Base-by-base conservation (phyloP, 345 rosid genomes). In the Salix caprea region DNA sequence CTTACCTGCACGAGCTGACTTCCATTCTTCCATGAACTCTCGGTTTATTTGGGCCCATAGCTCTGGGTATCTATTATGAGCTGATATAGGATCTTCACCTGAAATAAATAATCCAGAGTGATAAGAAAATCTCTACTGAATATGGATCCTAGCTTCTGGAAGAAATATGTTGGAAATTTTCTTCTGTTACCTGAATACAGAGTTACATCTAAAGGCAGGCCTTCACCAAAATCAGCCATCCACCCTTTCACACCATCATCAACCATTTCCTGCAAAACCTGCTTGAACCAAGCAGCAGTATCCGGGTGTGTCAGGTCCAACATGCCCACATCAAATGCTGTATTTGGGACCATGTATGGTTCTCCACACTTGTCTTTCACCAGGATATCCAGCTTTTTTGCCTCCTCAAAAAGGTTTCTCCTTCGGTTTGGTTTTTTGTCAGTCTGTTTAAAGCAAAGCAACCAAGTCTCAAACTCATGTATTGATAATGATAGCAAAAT, bases 151-250 rank as follows among this genome's bases (percentile, higher is more conserved):
- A 19, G 64, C 64, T 7, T 10, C 13, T 3, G 19, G 65, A 19
- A 60, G 23, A 60, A 11, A 19, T 12, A n/a, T 10, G 23, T 60
- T 23, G n/a, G 4, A 19, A 4, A 7, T 32, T 65, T 66, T 26
- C 26, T 64, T 64, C 34, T 23, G 67, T 15, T 77, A 90, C 94
- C 94, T 84, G 94, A 91, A 80, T 85, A 85, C 14, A 88, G 88
- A 61, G 65, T 64, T 44, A 89, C 92, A 77, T 91, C 95, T 56
- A 88, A 79, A 6, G 95, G 95, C 39, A 91, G 87, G 74, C 92
- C 94, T 84, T 91, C 94, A 32, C 94, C 94, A 80, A 91, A 91
- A 87, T 91, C 94, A 67, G 94, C 94, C 92, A 91, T 89, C 94
- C 94, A 91, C 42, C 94, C 94, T 84, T 86, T 82, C 70, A 89